A percentile compares a stretch with the other conserved stretches of the same genome.
Conservation (phyloP, 2,329 filamentous ascomycete species). For the Dactylellina leptospora region DNA sequence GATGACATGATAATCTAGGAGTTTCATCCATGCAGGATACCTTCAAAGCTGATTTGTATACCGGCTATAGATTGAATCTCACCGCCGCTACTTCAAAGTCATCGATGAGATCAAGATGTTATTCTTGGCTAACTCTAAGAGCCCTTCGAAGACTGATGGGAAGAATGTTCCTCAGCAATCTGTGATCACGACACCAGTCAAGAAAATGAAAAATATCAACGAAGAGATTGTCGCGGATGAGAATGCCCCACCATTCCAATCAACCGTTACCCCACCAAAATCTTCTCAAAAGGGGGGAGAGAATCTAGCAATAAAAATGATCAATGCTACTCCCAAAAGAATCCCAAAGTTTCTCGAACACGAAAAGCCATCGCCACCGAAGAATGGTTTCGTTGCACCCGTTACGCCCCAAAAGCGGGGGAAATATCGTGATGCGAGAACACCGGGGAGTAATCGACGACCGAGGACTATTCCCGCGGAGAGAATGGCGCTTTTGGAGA, state of each 20-base stretch:
- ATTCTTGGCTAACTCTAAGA: background rate
- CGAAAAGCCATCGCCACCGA: background rate
- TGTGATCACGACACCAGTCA: too few species aligned
- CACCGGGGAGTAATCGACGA: background rate
- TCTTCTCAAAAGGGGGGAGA: too few species aligned
- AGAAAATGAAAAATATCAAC: too few species aligned
- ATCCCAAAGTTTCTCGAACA: constrained; percentile 21
- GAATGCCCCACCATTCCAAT: too few species aligned
- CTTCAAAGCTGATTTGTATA: too few species aligned
- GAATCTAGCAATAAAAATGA: background rate
- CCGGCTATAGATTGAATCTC: background rate
- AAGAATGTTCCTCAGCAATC: too few species aligned
- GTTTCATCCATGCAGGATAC: too few species aligned
- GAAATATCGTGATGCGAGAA: background rate
- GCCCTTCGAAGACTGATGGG: background rate
- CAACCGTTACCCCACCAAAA: too few species aligned
- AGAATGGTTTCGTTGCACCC: background rate
- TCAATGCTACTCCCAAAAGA: too few species aligned
- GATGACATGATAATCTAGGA: too few species aligned
- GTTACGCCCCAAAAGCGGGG: background rate
- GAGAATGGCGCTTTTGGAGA: background rate
- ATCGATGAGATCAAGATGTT: constrained; percentile 2
- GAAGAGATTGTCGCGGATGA: too few species aligned
- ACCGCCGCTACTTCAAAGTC: background rate
- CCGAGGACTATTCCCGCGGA: constrained; percentile 9